These are phyloP conservation scores for Fusarium nygamai DNA, from an alignment of 2,329 filamentous ascomycete species.

Conservation along the genomic window DNA sequence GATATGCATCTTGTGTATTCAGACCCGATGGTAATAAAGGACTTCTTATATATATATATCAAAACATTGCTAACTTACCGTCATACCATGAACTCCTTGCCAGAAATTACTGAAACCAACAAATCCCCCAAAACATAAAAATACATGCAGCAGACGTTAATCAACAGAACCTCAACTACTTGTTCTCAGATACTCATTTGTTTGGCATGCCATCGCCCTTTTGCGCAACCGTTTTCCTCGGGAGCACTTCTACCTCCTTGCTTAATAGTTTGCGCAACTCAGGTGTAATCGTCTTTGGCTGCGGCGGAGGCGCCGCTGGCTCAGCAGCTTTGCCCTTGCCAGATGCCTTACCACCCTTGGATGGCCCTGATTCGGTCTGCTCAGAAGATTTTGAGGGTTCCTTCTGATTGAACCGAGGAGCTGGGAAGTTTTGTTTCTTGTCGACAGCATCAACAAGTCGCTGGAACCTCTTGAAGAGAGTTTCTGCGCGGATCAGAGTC, in stretches of 20 bases:
- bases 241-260: conserved; percentile 57
- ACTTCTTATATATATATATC: background rate
- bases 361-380: conserved; percentile 7
- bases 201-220: conserved; percentile 51
- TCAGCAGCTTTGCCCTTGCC: conserved; percentile 53
- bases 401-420: conserved; percentile 49
- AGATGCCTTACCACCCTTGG: conserved; percentile 26
- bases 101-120: background rate
- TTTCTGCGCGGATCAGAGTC: conserved; percentile 87
- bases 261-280: conserved; percentile 65
- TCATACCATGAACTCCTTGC: conserved; percentile 34
- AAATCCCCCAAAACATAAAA: conserved; percentile 18
- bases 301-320: conserved; percentile 43
- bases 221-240: conserved; percentile 49
- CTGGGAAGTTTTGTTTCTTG: conserved; percentile 87
- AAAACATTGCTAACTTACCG: background rate
- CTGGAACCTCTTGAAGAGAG: conserved; percentile 87
- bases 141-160: conserved; percentile 4
- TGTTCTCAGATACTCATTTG: conserved; percentile 28
- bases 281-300: conserved; percentile 63
- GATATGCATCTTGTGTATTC: conserved; percentile 4
- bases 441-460: conserved; percentile 90
- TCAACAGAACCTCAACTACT: background rate
- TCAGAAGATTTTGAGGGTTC: conserved; percentile 29
- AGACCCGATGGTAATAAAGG: background rate